These are phyloP conservation scores for Lathyrus aphaca DNA, from an alignment of 306 rosid species.

Conservation along the genomic window DNA sequence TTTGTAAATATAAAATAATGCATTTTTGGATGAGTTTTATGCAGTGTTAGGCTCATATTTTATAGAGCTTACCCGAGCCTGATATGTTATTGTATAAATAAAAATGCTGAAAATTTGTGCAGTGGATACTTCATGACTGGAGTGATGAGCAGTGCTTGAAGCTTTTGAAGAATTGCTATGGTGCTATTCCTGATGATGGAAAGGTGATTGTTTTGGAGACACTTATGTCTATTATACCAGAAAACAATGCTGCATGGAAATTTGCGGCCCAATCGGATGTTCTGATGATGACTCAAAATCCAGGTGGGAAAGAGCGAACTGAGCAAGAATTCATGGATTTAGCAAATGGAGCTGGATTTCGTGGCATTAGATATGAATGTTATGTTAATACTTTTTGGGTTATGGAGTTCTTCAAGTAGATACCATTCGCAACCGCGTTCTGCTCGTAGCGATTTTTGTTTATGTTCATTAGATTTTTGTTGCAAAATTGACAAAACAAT, in stretches of 20 bases:
- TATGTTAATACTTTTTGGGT: conserved; percentile 45
- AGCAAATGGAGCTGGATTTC: conserved; percentile 58
- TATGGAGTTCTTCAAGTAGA: conserved; percentile 62
- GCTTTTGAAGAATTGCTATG: conserved; percentile 54
- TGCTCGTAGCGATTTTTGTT: background rate
- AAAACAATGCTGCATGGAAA: conserved; percentile 30
- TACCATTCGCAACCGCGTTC: background rate
- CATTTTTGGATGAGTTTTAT: conserved; percentile 9
- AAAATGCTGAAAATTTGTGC: background rate
- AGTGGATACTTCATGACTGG: conserved; percentile 53
- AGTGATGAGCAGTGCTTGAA: conserved; percentile 44
- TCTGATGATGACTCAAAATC: conserved; percentile 54
- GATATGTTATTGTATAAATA: background rate
- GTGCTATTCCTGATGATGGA: conserved; percentile 55
- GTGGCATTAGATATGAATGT: conserved; percentile 48
- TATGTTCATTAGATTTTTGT: background rate
- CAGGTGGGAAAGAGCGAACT: conserved; percentile 60
- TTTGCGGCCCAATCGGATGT: conserved; percentile 35
- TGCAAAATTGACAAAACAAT: background rate
- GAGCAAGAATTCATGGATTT: conserved; percentile 48
- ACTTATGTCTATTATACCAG: conserved; percentile 41
- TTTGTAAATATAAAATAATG: background rate
- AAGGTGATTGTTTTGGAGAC: conserved; percentile 55
- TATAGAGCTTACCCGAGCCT: background rate
- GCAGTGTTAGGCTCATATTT: background rate